Base-by-base conservation (phyloP, 2,329 filamentous ascomycete species). In the Trichoderma citrinoviride region DNA sequence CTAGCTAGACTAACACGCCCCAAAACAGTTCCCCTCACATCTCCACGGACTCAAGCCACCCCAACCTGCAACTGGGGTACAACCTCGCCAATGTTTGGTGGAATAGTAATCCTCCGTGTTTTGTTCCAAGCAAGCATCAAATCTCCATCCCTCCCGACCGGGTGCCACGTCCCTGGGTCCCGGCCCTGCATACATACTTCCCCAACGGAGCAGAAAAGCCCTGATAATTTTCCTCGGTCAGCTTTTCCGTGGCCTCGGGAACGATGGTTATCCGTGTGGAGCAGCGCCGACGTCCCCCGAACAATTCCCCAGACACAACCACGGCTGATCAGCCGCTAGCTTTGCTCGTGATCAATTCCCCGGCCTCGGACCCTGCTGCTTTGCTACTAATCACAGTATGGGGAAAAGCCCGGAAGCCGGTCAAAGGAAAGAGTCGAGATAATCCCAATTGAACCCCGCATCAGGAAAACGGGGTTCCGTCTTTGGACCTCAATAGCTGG, bases 261-360 rank as follows among this genome's bases (percentile, higher is more conserved):
- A n/a, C n/a, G 47, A 21, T 25, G 33, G 5, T 61, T 61, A 44
- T 61, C 58, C 58, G 58, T 61, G 58, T 21, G 54, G 54, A 44
- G 54, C 54, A 23, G 19, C 49, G 27, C 23, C 23, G 33, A 53
- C 43, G 29, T 7, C 58, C 55, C n/a, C 58, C 58, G 58, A 61
- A 50, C 58, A 61, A n/a, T 61, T 61, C 58, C 44, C 58, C 58
- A 61, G 41, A 44, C n/a, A 52, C n/a, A 52, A n/a, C n/a, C 12
- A 52, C 27, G 27, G 49, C 23, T 40, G 47, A 61, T 61, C 47
- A 23, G 37, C 47, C 25, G 25, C 58, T 53, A 53, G 47, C 33
- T 43, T 44, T 29, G 25, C 47, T 61, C 47, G 58, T 61, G 47
- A 61, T 49, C 21, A 29, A 4, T 52, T 52, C 29, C 25, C 3